Base-by-base conservation (phyloP, 164 flowering plant species). In the Magnolia changhungtana region DNA sequence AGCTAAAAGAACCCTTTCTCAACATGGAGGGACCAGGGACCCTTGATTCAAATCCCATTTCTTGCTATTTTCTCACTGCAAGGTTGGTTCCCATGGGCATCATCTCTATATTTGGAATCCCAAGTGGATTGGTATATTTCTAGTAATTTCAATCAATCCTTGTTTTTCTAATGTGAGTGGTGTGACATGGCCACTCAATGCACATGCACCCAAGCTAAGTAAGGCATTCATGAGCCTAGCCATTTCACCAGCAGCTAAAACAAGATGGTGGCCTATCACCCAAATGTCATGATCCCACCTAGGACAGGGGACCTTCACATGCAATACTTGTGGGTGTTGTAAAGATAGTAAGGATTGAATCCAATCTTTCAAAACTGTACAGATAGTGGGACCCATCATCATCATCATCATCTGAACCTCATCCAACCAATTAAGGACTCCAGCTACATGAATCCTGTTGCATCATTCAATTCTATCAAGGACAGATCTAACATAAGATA, bases 11-110 rank as follows among this genome's bases (percentile, higher is more conserved):
- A 69, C 50, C 19, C 52, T 69, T 69, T 69, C 71, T 37, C 45
- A 37, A 37, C 71, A 11, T 69, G 45, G 52, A 37, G 27, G 45
- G 21, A 37, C 71, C 24, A n/a, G 29, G 45, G 20, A n/a, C 71
- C 24, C 71, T 21, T 64, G 67, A 31, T 69, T 69, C 29, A 6
- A 37, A 18, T 18, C 50, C 71, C 71, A 69, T 2, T 4, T 31
- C 50, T 31, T 37, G 5, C 37, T 69, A 11, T n/a, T 64, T 18
- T 29, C 71, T 37, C 16, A 29, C 52, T 29, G 29, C 50, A 27
- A 24, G 50, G n/a, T 68, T 27, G 71, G 71, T 68, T 49, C 52
- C 71, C 71, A 37, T 37, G 50, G 16, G 71, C 50, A 37, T 69
- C 71, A 69, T 69, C 37, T 18, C 71, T 50, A 3, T 29, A 3